A percentile compares a stretch with the other conserved stretches of the same genome.
Evolutionary conservation across 306 rosid genomes (phyloP).

Genomic region (Vigna radiata): DNA sequence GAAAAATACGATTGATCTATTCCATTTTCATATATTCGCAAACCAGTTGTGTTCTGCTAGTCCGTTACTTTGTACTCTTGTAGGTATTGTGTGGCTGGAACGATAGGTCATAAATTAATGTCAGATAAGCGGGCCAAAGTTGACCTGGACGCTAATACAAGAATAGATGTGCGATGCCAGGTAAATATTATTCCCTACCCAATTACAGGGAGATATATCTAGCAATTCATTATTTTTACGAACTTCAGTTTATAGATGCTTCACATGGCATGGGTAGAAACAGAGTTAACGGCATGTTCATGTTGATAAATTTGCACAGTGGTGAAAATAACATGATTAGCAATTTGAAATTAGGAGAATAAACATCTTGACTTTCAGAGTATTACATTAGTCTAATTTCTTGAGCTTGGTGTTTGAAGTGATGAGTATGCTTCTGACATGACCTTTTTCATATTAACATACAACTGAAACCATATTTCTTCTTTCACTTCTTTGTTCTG

Average conservation of each 20-base stretch:
- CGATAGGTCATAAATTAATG: conserved; percentile 85
- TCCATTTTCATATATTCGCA: neutral
- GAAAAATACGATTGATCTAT: neutral
- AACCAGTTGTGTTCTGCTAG: neutral
- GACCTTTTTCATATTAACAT: conserved; percentile 4
- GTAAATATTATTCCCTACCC: conserved; percentile 51
- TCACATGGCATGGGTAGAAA: neutral
- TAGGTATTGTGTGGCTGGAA: conserved; percentile 87
- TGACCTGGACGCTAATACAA: conserved; percentile 74
- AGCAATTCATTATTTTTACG: neutral
- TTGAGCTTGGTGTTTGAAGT: conserved; percentile 7
- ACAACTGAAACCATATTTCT: conserved; percentile 2
- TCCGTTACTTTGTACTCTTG: conserved; percentile 31
- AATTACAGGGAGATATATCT: neutral
- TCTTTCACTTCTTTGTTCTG: neutral
- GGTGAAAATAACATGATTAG: neutral
- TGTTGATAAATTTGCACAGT: conserved; percentile 6
- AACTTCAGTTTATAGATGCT: neutral
- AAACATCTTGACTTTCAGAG: conserved; percentile 1
- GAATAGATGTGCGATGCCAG: conserved; percentile 85
- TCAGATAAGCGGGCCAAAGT: conserved; percentile 77
- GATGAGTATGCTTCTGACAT: conserved; percentile 23
- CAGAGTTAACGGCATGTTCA: conserved; percentile 7
- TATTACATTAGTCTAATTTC: conserved; percentile 10
- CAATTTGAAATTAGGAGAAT: neutral